Conservation (phyloP, 192 early-diverging fungal species). For the Entomortierella chlamydospora region DNA sequence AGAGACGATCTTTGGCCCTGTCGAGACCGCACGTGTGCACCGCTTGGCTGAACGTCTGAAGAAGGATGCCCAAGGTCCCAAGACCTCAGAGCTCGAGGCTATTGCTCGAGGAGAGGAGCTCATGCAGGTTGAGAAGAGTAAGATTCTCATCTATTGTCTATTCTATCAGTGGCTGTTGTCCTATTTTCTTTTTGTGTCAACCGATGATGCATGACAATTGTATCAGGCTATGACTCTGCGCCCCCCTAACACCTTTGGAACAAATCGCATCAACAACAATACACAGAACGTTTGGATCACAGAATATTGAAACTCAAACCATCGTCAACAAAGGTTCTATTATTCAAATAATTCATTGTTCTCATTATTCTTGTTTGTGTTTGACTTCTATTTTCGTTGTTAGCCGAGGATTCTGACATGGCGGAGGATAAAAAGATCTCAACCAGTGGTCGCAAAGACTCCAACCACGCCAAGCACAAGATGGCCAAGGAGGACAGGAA, state of each 20-base stretch:
- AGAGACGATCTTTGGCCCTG: conserved; percentile 63
- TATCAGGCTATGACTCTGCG: too few species aligned
- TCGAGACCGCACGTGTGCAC: conserved; percentile 62
- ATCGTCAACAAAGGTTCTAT: too few species aligned
- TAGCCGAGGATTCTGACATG: conserved; percentile 34
- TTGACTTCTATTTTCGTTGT: background rate
- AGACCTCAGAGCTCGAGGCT: conserved; percentile 54
- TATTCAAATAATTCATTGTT: too few species aligned
- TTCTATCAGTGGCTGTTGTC: too few species aligned
- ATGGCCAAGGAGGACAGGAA: conserved; percentile 57
- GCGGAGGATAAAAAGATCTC: conserved; percentile 59
- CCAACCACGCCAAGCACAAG: conserved; percentile 55
- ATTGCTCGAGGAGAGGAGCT: conserved; percentile 47
- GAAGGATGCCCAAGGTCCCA: conserved; percentile 50
- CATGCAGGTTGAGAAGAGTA: conserved; percentile 53
- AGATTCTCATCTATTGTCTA: too few species aligned
- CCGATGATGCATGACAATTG: too few species aligned
- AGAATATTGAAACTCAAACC: background rate
- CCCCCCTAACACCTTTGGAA: too few species aligned
- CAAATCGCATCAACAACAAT: too few species aligned
- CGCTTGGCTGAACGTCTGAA: conserved; percentile 57
- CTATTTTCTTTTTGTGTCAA: too few species aligned
- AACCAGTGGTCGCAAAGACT: conserved; percentile 59
- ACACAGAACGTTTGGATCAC: background rate
- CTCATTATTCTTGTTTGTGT: background rate